phyloP scores from a whole-genome alignment of 2,329 filamentous ascomycete genomes.

The Proliferodiscus dingleyae region DNA sequence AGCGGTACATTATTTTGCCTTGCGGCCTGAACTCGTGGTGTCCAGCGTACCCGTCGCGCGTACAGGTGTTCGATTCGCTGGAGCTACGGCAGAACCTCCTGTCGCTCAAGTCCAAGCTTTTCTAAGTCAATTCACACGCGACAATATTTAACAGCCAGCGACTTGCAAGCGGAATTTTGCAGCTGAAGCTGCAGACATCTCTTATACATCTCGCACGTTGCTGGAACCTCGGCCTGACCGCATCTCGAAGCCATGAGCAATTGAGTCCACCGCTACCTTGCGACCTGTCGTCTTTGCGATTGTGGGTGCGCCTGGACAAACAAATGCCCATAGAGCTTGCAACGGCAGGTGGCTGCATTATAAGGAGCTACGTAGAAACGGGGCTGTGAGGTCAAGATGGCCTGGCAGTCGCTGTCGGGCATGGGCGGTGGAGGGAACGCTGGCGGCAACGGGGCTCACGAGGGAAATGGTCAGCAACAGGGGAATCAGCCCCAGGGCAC shows the following conservation, averaged over 20 bases:
- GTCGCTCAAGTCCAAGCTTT: background rate
- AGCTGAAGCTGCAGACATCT: no score
- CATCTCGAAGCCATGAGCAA: slow-evolving; percentile 17
- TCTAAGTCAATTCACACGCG: background rate
- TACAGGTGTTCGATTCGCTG: no score
- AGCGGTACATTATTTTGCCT: background rate
- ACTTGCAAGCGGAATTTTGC: no score
- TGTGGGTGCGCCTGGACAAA: slow-evolving; percentile 20
- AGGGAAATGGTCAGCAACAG: slow-evolving; percentile 24
- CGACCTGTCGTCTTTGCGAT: slow-evolving; percentile 14
- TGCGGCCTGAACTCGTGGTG: background rate
- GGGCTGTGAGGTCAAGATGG: slow-evolving; percentile 45
- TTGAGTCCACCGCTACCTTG: slow-evolving; percentile 16
- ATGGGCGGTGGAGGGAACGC: slow-evolving; percentile 34
- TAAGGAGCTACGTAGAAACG: slow-evolving; percentile 8
- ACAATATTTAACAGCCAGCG: no score
- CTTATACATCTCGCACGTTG: background rate
- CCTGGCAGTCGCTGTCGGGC: slow-evolving; percentile 65
- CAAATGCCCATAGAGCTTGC: slow-evolving; percentile 19
- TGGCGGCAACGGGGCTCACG: slow-evolving; percentile 16
- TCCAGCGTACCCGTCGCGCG: no score
- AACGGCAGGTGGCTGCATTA: slow-evolving; percentile 6
- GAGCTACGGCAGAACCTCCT: slow-evolving; percentile 1
- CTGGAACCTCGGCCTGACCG: background rate
- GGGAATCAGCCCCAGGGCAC: slow-evolving; percentile 52